Conservation (phyloP, 2,329 filamentous ascomycete species). For the Xylariaceae sp. region DNA sequence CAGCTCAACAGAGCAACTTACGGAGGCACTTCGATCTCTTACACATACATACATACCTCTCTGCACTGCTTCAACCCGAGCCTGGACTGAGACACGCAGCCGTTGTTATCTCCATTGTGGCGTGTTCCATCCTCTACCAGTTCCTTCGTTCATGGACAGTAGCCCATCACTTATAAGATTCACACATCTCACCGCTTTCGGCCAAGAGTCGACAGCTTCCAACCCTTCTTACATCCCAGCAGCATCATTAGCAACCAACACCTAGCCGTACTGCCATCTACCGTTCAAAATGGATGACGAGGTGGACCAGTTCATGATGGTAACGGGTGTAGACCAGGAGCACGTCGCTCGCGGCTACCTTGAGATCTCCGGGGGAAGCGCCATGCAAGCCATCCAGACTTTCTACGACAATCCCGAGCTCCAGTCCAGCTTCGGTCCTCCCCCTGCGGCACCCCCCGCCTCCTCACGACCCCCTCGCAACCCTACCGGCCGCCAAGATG, state of each 20-base stretch:
- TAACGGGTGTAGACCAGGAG: slow-evolving; percentile 67
- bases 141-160: background rate
- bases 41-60: too few species aligned
- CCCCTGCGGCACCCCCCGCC: slow-evolving; percentile 35
- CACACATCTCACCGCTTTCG: too few species aligned
- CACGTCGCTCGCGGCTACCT: slow-evolving; percentile 79
- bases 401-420: slow-evolving; percentile 87
- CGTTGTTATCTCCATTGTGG: too few species aligned
- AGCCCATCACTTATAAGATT: too few species aligned
- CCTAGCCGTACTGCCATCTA: background rate
- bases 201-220: too few species aligned
- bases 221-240: too few species aligned
- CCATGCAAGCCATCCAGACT: slow-evolving; percentile 81
- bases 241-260: too few species aligned
- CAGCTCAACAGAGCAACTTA: too few species aligned
- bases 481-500: slow-evolving; percentile 46
- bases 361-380: slow-evolving; percentile 75
- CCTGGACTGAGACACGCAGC: too few species aligned
- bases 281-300: slow-evolving; percentile 60
- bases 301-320: slow-evolving; percentile 72
- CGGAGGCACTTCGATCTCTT: too few species aligned
- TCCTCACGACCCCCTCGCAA: slow-evolving; percentile 19
- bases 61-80: too few species aligned
- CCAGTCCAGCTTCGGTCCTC: slow-evolving; percentile 43
- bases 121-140: background rate